phyloP scores from a whole-genome alignment of 2,329 filamentous ascomycete genomes.

The Trematosphaeria pertusa region DNA sequence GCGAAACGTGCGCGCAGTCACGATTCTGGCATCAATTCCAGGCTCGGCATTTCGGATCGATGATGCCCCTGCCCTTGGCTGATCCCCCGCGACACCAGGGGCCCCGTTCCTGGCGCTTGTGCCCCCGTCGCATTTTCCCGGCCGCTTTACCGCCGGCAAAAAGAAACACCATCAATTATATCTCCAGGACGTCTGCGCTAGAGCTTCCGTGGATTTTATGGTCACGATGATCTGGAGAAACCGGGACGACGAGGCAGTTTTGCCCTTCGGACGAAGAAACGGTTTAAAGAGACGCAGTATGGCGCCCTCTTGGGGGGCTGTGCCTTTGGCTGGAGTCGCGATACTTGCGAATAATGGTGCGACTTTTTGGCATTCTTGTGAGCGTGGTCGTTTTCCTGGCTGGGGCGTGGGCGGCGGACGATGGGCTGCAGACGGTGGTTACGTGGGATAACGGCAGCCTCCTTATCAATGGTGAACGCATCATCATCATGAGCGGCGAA shows the following conservation, averaged over 20 bases:
- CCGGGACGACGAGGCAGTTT: neutral
- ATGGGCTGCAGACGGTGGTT: constrained; percentile 47
- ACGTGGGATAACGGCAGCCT: constrained; percentile 62
- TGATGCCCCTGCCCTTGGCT: neutral
- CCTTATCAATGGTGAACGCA: constrained; percentile 56
- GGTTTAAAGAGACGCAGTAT: constrained; percentile 5
- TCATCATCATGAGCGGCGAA: constrained; percentile 59
- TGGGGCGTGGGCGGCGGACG: constrained; percentile 28
- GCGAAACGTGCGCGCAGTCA: neutral
- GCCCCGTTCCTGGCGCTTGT: neutral
- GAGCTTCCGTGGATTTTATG: no score
- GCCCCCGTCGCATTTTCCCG: constrained; percentile 1
- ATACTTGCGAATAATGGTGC: constrained; percentile 1
- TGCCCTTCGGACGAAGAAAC: neutral
- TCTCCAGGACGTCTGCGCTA: neutral
- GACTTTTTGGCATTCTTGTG: constrained; percentile 1
- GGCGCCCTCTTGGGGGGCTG: no score
- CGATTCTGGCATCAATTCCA: no score
- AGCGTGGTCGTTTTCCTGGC: constrained; percentile 1
- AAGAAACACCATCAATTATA: constrained; percentile 14
- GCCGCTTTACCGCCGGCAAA: constrained; percentile 10
- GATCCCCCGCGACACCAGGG: neutral
- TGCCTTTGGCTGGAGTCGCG: no score
- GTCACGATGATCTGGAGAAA: neutral
- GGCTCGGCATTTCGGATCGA: no score